Evolutionary conservation across 2,329 filamentous ascomycete genomes (phyloP), one percentile per base, ranked within the genome.

Genomic region (Pseudogymnoascus sp.): DNA sequence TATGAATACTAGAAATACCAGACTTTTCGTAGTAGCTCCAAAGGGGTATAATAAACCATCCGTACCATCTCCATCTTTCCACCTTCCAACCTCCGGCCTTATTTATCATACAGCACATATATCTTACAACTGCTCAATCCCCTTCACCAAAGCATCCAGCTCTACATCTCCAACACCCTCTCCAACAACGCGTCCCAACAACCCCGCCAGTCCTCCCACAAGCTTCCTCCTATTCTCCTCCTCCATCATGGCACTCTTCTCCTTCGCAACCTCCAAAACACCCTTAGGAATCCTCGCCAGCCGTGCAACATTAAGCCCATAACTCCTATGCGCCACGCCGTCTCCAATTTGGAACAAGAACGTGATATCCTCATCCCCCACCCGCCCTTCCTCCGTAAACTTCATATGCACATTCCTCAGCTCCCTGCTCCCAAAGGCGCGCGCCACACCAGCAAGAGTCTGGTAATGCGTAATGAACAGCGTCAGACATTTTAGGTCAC

Each of bases 381-480:
- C 77, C 1, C 67, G 68, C 1, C 59, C 67, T 2, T 63, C 62
- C 5, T 66, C 66, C 3, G 82, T 85, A 74, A 99, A 99, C 59
- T 84, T 84, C 93, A 99, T 97, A 72, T 99, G 94, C 54, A 97
- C 90, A 72, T 97, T 97, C 68, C 81, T 85, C 67, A 97, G 72
- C 69, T 84, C 87, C 1, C 74, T 72, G 2, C 81, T 79, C 11
- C 79, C 78, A 63, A 95, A 88, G 1, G 84, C 85, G 26, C 85
- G 82, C 8, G 86, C 87, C 65, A 96, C 81, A 54, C 78, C 77
- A 8, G 86, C 84, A 0, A 99, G 82, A 66, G 87, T 87, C 76
- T 99, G 94, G 74, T 99, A 99, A 76, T 99, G 94, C 3, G 94
- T 99, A 73, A 99, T 96, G 78, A 99, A 99, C 41, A 99, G 80